These are phyloP conservation scores for Psilocybe azurescens DNA, from an alignment of 768 basidiomycete genomes.

Conservation along the genomic window DNA sequence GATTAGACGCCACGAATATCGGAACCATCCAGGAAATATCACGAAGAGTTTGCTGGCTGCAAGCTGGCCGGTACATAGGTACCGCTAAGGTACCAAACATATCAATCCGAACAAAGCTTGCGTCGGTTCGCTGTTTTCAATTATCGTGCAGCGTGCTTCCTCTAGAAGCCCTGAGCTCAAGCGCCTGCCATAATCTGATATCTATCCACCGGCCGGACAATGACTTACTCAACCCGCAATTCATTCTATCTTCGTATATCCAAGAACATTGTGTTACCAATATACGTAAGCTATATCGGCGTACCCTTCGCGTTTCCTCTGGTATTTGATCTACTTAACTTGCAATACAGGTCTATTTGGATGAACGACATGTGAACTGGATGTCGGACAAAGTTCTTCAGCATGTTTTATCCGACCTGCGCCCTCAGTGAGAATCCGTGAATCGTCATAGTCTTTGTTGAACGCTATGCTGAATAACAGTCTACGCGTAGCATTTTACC, in stretches of 20 bases:
- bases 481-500: constrained; percentile 58
- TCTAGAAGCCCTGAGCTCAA: too few species aligned
- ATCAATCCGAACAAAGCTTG: too few species aligned
- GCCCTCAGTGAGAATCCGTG: constrained; percentile 57
- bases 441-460: neutral
- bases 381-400: constrained; percentile 87
- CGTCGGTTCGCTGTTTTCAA: too few species aligned
- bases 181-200: too few species aligned
- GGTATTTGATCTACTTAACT: constrained; percentile 13
- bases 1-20: too few species aligned
- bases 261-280: constrained; percentile 70
- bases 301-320: neutral
- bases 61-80: too few species aligned
- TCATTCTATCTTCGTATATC: constrained; percentile 85
- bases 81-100: too few species aligned
- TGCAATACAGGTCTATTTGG: constrained; percentile 72
- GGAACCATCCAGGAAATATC: too few species aligned
- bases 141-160: too few species aligned
- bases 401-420: constrained; percentile 78
- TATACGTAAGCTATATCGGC: constrained; percentile 61
- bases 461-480: neutral
- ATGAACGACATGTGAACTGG: constrained; percentile 88
- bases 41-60: too few species aligned
- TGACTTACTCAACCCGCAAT: constrained; percentile 77
- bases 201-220: constrained; percentile 30